These are phyloP conservation scores for Galium porrigens DNA, from an alignment of 305 asterid genomes.

Conservation along the genomic window DNA sequence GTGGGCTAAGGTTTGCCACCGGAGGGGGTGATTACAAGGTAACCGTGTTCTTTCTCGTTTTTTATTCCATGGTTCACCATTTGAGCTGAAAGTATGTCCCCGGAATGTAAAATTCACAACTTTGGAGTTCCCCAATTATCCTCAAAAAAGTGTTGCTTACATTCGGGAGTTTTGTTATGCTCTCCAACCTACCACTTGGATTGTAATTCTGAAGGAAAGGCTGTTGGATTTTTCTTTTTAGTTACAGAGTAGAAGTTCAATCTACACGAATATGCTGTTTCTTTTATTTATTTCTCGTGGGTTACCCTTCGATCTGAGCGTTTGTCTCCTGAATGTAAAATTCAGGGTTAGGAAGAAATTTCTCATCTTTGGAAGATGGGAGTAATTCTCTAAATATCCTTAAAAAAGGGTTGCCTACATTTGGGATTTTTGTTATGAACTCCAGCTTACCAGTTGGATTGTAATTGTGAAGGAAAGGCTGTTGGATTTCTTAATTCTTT, in stretches of 20 bases:
- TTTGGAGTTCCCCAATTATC: neutral
- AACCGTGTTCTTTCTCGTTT: neutral
- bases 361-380: slow-evolving; percentile 1
- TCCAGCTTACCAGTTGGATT: neutral
- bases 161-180: neutral
- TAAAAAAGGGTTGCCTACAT: neutral
- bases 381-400: neutral
- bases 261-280: neutral
- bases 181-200: neutral
- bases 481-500: neutral
- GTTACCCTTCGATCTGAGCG: neutral
- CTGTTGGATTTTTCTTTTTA: neutral
- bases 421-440: neutral
- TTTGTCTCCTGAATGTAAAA: neutral
- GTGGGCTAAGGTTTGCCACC: slow-evolving; percentile 29
- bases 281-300: neutral
- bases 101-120: neutral
- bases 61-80: neutral
- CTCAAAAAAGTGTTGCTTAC: neutral
- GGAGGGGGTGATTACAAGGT: slow-evolving; percentile 35
- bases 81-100: neutral
- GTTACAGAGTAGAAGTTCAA: neutral
- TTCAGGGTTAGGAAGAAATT: neutral
- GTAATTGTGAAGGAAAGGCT: neutral
- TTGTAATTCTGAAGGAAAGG: neutral